Base-by-base conservation (phyloP, 257 asterid genomes). In the Paraleonurus japonicus region DNA sequence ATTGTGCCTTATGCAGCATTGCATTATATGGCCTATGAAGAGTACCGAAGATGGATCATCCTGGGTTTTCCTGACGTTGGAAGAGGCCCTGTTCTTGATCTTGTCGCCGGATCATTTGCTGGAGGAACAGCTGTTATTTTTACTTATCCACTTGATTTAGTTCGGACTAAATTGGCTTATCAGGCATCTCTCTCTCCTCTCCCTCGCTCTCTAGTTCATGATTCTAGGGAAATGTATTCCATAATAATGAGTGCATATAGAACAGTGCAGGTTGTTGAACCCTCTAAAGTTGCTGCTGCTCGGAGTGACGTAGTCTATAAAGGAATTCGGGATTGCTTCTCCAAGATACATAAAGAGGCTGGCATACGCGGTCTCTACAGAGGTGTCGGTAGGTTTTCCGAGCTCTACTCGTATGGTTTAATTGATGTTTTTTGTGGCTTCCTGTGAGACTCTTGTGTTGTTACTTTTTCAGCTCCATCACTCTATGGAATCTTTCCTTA, bases 1-100 rank as follows among this genome's bases (percentile, higher is more conserved):
- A 94, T 94, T 15, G 96, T 94, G 70, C 98, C 98, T 55, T 94
- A 94, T 74, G 98, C 98, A 22, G 98, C 97, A n/a, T 39, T 94
- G 80, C 97, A 91, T 75, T 93, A 83, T 48, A 93, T 93, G 98
- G 78, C 98, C 41, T 93, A 93, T 70, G 98, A 93, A 85, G 90
- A 93, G 76, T 93, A 93, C 62, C 84, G 98, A 23, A 83, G 89
- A 79, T 89, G 88, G 98, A 90, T 93, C 72, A 89, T 89, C 61
- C 73, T 79, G 62, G 89, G 86, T 13, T 79, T 85, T 73, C 97
- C 97, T 7, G 81, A 77, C 4, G 32, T 79, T 22, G 83, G 87
- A 19, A 87, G 85, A 80, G 98, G 98, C 73, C 97, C 98, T 0
- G 89, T 86, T 39, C 96, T 94, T 76, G 98, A 94, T 83, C 96